phyloP scores from a whole-genome alignment of 2,329 filamentous ascomycete genomes.

The Berkeleyomyces basicola region DNA sequence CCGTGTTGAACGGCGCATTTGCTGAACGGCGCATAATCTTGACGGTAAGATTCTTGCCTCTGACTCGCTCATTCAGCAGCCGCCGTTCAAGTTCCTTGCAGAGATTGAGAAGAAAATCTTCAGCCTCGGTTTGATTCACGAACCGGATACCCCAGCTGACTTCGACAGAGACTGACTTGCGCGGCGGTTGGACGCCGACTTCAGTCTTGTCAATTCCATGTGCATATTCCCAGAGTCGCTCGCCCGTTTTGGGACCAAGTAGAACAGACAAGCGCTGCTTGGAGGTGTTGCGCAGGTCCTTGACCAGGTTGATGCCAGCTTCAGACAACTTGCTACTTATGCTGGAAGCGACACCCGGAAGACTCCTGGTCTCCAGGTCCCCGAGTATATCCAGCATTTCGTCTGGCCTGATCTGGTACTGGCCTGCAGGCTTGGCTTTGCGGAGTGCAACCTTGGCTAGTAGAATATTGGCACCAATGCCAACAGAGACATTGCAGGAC shows the following conservation, averaged over 20 bases:
- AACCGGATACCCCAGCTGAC: slow-evolving; percentile 98
- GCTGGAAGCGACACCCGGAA: slow-evolving; percentile 87
- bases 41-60: slow-evolving; percentile 75
- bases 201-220: slow-evolving; percentile 74
- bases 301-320: slow-evolving; percentile 64
- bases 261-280: slow-evolving; percentile 57
- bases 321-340: slow-evolving; percentile 79
- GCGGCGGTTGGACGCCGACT: slow-evolving; percentile 67
- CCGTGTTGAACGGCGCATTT: slow-evolving; percentile 78
- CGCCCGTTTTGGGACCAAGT: slow-evolving; percentile 82
- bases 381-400: slow-evolving; percentile 63
- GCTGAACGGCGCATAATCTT: slow-evolving; percentile 82
- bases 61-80: slow-evolving; percentile 67
- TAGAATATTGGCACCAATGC: slow-evolving; percentile 80
- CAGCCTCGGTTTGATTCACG: slow-evolving; percentile 76
- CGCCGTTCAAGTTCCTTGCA: slow-evolving; percentile 72
- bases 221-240: slow-evolving; percentile 78
- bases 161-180: slow-evolving; percentile 92
- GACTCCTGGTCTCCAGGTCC: slow-evolving; percentile 56
- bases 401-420: slow-evolving; percentile 73
- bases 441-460: slow-evolving; percentile 81
- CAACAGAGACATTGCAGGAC: slow-evolving; percentile 76
- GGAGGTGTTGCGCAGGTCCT: slow-evolving; percentile 60
- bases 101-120: slow-evolving; percentile 75
- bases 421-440: slow-evolving; percentile 86